Percentiles rank a stretch among this genome's conserved stretches.
Conservation (phyloP, 2,329 filamentous ascomycete species). For the Cercospora sojina region DNA sequence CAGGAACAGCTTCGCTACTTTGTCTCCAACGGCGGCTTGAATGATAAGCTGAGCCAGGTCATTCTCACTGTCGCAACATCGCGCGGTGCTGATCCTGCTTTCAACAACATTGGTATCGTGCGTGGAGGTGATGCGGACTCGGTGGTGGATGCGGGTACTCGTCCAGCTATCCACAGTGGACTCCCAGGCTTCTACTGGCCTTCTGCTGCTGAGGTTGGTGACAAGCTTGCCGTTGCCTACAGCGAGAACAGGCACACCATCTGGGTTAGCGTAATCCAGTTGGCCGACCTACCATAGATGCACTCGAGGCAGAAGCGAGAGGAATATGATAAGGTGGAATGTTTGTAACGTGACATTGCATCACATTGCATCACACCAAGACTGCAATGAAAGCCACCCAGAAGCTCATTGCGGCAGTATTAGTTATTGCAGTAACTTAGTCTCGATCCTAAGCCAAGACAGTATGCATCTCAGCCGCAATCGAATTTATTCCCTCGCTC, state of each 20-base stretch:
- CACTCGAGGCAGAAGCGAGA: accelerated
- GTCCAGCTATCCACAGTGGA: constrained; percentile 1
- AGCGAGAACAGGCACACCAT: constrained; percentile 16
- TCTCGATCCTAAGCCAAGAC: not conserved
- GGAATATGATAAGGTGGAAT: not conserved
- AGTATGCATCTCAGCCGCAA: not conserved
- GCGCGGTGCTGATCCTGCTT: constrained; percentile 11
- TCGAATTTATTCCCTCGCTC: not conserved
- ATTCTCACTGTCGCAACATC: constrained; percentile 14
- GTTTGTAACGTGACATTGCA: too few relatives aligned
- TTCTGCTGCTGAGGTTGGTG: constrained; percentile 12
- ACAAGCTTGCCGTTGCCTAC: constrained; percentile 17
- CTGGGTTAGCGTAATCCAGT: constrained; percentile 16
- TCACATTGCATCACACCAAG: too few relatives aligned
- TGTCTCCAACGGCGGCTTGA: constrained; percentile 15
- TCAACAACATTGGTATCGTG: constrained; percentile 16
- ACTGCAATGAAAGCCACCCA: too few relatives aligned
- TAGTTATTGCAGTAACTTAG: not conserved
- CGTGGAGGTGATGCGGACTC: constrained; percentile 16
- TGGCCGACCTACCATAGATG: constrained; percentile 13
- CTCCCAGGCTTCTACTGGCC: constrained; percentile 18
- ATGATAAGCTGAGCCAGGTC: constrained; percentile 2
- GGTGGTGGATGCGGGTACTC: not conserved
- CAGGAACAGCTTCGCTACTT: constrained; percentile 12
- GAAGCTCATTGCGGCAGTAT: not conserved